Conservation (phyloP, 495 filamentous ascomycete species). For the Aspergillus kassunensis region DNA sequence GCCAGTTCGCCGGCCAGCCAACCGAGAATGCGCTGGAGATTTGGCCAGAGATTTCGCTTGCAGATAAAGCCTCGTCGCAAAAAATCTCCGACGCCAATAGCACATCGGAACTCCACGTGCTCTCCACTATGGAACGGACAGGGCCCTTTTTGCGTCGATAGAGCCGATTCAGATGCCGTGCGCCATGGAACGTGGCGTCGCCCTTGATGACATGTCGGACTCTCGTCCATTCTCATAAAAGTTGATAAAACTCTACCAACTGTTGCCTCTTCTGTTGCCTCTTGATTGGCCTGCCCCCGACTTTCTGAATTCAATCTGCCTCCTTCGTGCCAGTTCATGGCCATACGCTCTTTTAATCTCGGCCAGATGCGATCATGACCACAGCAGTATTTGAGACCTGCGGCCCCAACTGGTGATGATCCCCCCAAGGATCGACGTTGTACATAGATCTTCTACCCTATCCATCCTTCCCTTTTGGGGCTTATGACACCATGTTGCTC, state of each 20-base stretch:
- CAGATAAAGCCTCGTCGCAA: too few species aligned
- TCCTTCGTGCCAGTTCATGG: not conserved
- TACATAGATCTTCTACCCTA: conserved; percentile 4
- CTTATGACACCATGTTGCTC: conserved; percentile 4
- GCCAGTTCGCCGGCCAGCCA: too few species aligned
- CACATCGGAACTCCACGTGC: not conserved
- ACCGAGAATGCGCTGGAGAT: too few species aligned
- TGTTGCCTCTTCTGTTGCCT: too few species aligned
- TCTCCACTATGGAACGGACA: too few species aligned
- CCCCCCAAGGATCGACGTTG: conserved; percentile 2
- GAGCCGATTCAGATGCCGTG: not conserved
- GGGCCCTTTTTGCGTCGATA: too few species aligned
- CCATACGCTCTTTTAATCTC: too few species aligned
- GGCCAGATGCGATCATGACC: too few species aligned
- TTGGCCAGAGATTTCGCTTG: too few species aligned
- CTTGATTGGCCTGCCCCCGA: not conserved
- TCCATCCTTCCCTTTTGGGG: not conserved
- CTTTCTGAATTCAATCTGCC: not conserved
- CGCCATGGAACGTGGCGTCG: conserved; percentile 3
- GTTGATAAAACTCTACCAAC: too few species aligned
- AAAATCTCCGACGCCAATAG: not conserved
- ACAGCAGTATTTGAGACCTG: conserved; percentile 4
- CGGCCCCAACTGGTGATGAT: conserved; percentile 6
- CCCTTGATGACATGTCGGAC: not conserved
- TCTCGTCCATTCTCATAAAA: not conserved